Evolutionary conservation across 2,329 filamentous ascomycete species (phyloP).

Genomic region (Mycosphaerella sp.): DNA sequence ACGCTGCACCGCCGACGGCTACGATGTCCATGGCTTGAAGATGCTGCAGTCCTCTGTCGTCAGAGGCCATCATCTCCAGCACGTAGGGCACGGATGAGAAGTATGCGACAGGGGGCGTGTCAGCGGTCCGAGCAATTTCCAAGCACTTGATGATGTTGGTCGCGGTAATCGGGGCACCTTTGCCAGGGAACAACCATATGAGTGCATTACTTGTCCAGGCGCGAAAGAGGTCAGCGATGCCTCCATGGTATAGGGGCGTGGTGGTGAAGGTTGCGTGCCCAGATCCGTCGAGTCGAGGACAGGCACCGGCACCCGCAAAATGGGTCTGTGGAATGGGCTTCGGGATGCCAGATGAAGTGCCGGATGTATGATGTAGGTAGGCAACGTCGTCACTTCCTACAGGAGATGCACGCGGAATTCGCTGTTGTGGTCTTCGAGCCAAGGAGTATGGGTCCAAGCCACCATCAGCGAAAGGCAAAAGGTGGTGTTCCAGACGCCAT

Average conservation of each 20-base stretch:
- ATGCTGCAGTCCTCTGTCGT: conserved; percentile 37
- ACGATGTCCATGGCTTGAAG: conserved; percentile 54
- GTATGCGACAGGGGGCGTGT: conserved; percentile 43
- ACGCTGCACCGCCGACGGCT: conserved; percentile 56
- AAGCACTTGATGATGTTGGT: conserved; percentile 48
- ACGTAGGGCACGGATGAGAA: conserved; percentile 59
- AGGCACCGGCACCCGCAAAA: conserved; percentile 48
- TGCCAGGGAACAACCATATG: conserved; percentile 58
- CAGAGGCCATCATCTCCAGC: conserved; percentile 47
- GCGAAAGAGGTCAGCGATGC: conserved; percentile 56
- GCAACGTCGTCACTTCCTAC: conserved; percentile 41
- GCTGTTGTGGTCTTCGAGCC: not conserved
- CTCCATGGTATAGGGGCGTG: conserved; percentile 60
- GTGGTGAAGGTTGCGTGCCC: conserved; percentile 54
- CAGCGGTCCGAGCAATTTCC: conserved; percentile 30
- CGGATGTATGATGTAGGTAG: conserved; percentile 58
- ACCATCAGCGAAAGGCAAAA: conserved; percentile 15
- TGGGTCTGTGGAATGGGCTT: conserved; percentile 58
- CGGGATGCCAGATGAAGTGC: conserved; percentile 57
- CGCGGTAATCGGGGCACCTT: conserved; percentile 50
- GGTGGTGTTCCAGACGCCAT: not conserved
- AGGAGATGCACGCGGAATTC: not conserved
- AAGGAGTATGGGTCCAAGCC: conserved; percentile 5
- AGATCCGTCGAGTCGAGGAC: conserved; percentile 43
- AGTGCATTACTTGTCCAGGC: conserved; percentile 55